phyloP scores from a whole-genome alignment of 805 yeast species.

The Candida fluviatilis region DNA sequence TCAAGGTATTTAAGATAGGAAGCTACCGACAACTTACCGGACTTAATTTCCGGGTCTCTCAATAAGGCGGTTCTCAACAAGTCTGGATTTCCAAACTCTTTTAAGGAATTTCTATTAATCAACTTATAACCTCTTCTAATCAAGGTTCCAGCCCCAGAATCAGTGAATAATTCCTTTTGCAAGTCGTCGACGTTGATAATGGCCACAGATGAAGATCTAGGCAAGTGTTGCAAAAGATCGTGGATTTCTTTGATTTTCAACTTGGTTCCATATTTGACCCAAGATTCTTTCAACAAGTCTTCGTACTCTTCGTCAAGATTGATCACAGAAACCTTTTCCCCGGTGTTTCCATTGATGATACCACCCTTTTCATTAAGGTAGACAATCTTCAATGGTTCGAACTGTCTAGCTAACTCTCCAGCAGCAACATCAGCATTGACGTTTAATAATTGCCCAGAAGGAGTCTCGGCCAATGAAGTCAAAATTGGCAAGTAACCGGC shows the following conservation, averaged over 20 bases:
- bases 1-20: conserved; percentile 75
- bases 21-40: conserved; percentile 73
- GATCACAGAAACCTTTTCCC: conserved; percentile 83
- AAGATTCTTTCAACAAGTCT: conserved; percentile 80
- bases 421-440: conserved; percentile 99
- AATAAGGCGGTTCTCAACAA: conserved; percentile 69
- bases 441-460: conserved; percentile 93
- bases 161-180: conserved; percentile 96
- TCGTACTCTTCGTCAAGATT: conserved; percentile 97
- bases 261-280: conserved; percentile 99
- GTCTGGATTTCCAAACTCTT: conserved; percentile 72
- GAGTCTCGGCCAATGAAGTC: conserved; percentile 94
- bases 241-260: conserved; percentile 94
- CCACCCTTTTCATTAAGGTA: conserved; percentile 98
- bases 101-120: conserved; percentile 61
- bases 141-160: conserved; percentile 98
- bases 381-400: conserved; percentile 95
- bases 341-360: conserved; percentile 84
- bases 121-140: conserved; percentile 96
- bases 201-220: conserved; percentile 96
- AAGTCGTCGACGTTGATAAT: conserved; percentile 92
- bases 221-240: conserved; percentile 88
- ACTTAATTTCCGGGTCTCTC: conserved; percentile 69
- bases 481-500: conserved; percentile 97
- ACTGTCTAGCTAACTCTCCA: conserved; percentile 93